These are phyloP conservation scores for Tylopilus sp. DNA, from an alignment of 768 basidiomycete species.

Conservation along the genomic window DNA sequence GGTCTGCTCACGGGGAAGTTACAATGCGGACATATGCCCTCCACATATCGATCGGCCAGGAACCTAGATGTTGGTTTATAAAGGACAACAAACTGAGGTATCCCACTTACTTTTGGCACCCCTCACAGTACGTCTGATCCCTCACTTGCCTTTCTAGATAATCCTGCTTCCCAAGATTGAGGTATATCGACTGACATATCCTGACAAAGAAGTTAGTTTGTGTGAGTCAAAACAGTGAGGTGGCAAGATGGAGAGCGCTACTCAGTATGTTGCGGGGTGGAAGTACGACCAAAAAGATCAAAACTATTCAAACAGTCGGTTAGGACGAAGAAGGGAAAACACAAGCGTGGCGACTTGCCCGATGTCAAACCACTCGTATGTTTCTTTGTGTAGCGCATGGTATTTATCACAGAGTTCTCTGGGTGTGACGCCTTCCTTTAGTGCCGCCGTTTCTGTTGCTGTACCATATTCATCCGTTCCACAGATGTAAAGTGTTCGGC, in stretches of 20 bases:
- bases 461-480: constrained; percentile 99
- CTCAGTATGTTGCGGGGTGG: constrained; percentile 87
- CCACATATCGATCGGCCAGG: constrained; percentile 95
- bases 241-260: constrained; percentile 32
- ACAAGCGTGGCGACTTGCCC: constrained; percentile 46
- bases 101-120: constrained; percentile 67
- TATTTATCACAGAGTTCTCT: constrained; percentile 88
- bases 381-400: constrained; percentile 80
- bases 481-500: constrained; percentile 90
- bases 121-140: constrained; percentile 94
- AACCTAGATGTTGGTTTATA: constrained; percentile 50
- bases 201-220: constrained; percentile 36
- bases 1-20: constrained; percentile 60
- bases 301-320: constrained; percentile 52
- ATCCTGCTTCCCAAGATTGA: constrained; percentile 74
- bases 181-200: constrained; percentile 87
- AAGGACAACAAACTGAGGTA: background rate
- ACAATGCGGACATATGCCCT: constrained; percentile 97
- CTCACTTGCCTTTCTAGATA: constrained; percentile 79
- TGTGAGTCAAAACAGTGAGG: background rate
- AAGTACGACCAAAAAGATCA: constrained; percentile 95
- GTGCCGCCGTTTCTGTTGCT: constrained; percentile 95
- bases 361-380: constrained; percentile 98
- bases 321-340: background rate
- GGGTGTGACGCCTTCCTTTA: constrained; percentile 82